Evolutionary conservation across 2,329 filamentous ascomycete genomes (phyloP).

Genomic region (Epicoccum sorghinum): DNA sequence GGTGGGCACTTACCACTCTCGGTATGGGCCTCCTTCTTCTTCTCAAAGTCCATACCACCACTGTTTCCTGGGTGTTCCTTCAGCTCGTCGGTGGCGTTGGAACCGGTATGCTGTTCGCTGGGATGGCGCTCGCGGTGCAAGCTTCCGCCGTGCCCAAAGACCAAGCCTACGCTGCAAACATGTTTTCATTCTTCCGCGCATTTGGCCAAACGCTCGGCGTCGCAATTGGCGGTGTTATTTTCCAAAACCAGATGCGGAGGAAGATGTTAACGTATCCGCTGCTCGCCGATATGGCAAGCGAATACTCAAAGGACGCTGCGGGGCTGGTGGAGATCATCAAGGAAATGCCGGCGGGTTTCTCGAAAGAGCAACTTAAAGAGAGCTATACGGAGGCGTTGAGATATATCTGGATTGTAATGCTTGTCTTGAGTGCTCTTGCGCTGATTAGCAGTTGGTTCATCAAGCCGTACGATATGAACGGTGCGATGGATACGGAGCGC

Average conservation of each 20-base stretch:
- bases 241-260: slow-evolving; percentile 61
- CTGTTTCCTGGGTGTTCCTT: slow-evolving; percentile 64
- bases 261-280: slow-evolving; percentile 57
- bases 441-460: slow-evolving; percentile 61
- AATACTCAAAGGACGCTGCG: slow-evolving; percentile 64
- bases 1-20: slow-evolving; percentile 65
- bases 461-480: slow-evolving; percentile 54
- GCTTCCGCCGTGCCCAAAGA: slow-evolving; percentile 63
- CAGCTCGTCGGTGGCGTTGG: slow-evolving; percentile 66
- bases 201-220: slow-evolving; percentile 71
- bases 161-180: slow-evolving; percentile 65
- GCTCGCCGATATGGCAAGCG: slow-evolving; percentile 55
- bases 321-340: slow-evolving; percentile 65
- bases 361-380: slow-evolving; percentile 51
- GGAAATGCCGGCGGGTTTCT: slow-evolving; percentile 55
- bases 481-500: slow-evolving; percentile 56
- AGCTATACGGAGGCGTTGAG: slow-evolving; percentile 62
- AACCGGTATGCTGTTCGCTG: slow-evolving; percentile 68
- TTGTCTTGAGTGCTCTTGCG: slow-evolving; percentile 58
- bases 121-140: slow-evolving; percentile 68
- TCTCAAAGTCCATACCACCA: slow-evolving; percentile 57
- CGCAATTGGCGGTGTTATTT: slow-evolving; percentile 70
- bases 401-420: slow-evolving; percentile 63
- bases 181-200: slow-evolving; percentile 71
- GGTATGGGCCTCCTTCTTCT: slow-evolving; percentile 63